phyloP scores from a whole-genome alignment of 1,284 basidiomycete genomes.

The Quambalaria eucalypti region DNA sequence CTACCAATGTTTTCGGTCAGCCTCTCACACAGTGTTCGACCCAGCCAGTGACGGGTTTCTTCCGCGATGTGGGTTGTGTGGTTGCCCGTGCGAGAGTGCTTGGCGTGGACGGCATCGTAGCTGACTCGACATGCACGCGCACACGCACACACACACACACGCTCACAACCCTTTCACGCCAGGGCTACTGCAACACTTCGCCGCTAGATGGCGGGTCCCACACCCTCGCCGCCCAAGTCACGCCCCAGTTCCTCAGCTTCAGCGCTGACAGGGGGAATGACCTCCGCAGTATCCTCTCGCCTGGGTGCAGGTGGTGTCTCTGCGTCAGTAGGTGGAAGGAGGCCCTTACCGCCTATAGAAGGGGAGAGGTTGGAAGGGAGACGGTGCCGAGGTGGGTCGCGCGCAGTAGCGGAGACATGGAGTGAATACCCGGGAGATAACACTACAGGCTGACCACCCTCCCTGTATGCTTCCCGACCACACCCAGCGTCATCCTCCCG shows the following conservation, averaged over 20 bases:
- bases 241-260: constrained; percentile 4
- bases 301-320: constrained; percentile 10
- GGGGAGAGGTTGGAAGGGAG: not conserved
- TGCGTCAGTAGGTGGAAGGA: constrained; percentile 37
- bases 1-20: constrained; percentile 4
- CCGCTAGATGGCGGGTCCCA: constrained; percentile 3
- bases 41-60: constrained; percentile 8
- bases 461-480: not conserved
- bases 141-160: not conserved
- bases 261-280: constrained; percentile 7
- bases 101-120: not conserved
- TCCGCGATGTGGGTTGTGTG: no score
- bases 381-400: not conserved
- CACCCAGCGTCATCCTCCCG: constrained; percentile 1
- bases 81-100: not conserved
- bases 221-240: constrained; percentile 6
- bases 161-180: not conserved
- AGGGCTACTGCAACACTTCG: not conserved
- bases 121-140: no score
- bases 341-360: not conserved
- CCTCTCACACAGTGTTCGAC: constrained; percentile 5
- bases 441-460: no score
- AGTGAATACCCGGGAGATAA: no score
- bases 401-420: no score
- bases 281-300: constrained; percentile 3